phyloP scores from a whole-genome alignment of 306 rosid genomes.

The Prunus kanzakura region DNA sequence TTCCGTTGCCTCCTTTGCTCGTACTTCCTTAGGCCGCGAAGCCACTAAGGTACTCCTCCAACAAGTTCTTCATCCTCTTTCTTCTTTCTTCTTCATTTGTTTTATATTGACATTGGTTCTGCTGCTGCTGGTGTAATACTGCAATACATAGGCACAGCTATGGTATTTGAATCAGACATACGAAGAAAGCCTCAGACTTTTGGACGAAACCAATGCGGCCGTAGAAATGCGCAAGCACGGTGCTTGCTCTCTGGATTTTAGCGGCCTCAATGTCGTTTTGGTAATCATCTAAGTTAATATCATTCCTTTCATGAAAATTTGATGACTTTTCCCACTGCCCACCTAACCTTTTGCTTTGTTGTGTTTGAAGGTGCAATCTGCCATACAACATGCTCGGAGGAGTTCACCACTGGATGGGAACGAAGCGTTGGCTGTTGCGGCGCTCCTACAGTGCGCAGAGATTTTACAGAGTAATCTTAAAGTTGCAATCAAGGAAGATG shows the following conservation, averaged over 20 bases:
- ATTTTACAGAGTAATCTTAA: conserved; percentile 61
- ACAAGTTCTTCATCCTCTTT: background rate
- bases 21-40: conserved; percentile 73
- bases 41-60: conserved; percentile 53
- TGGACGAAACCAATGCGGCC: conserved; percentile 83
- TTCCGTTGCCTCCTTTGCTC: conserved; percentile 77
- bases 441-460: conserved; percentile 68
- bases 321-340: background rate
- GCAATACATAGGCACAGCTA: conserved; percentile 50
- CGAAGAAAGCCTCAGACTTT: conserved; percentile 69
- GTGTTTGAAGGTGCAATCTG: conserved; percentile 71
- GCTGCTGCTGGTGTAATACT: background rate
- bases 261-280: conserved; percentile 58
- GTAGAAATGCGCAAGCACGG: conserved; percentile 86
- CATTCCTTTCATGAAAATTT: background rate
- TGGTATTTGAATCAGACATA: conserved; percentile 63
- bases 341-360: conserved; percentile 21
- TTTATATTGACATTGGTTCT: background rate
- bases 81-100: background rate
- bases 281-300: conserved; percentile 24
- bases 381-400: conserved; percentile 62
- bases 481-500: conserved; percentile 64
- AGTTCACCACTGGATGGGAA: conserved; percentile 46
- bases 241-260: conserved; percentile 59
- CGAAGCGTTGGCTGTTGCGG: conserved; percentile 62